Evolutionary conservation across 2,329 filamentous ascomycete genomes (phyloP).

Genomic region (Ceratocystis cubensis): DNA sequence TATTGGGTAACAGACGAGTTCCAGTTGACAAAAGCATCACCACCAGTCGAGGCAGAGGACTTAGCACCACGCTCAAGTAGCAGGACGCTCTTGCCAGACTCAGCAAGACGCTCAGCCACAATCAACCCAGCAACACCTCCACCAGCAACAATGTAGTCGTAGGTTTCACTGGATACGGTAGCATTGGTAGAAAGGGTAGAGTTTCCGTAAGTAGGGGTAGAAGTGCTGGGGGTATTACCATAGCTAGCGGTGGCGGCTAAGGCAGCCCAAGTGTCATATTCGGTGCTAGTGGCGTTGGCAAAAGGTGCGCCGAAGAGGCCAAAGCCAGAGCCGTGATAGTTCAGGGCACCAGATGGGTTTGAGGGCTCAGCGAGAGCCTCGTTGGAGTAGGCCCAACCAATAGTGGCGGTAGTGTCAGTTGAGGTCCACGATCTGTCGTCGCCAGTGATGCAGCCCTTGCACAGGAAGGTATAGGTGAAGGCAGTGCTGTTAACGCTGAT

Average conservation of each 20-base stretch:
- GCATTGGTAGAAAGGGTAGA: slow-evolving; percentile 37
- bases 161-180: slow-evolving; percentile 34
- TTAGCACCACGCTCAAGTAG: slow-evolving; percentile 50
- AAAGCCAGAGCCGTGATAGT: slow-evolving; percentile 32
- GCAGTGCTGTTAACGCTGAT: slow-evolving; percentile 42
- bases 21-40: slow-evolving; percentile 48
- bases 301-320: slow-evolving; percentile 30
- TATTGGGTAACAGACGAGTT: slow-evolving; percentile 54
- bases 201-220: slow-evolving; percentile 36
- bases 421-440: slow-evolving; percentile 25
- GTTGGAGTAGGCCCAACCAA: slow-evolving; percentile 33
- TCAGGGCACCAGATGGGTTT: slow-evolving; percentile 28
- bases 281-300: slow-evolving; percentile 28
- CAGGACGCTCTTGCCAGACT: slow-evolving; percentile 48
- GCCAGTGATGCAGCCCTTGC: slow-evolving; percentile 32
- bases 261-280: slow-evolving; percentile 25
- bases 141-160: slow-evolving; percentile 27
- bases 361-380: slow-evolving; percentile 27
- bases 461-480: slow-evolving; percentile 43
- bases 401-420: slow-evolving; percentile 26
- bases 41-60: slow-evolving; percentile 52
- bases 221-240: slow-evolving; percentile 27
- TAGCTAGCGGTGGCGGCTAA: slow-evolving; percentile 19
- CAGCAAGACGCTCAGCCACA: slow-evolving; percentile 27
- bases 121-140: slow-evolving; percentile 28